Percentiles rank a stretch among this genome's conserved stretches.
Conservation (phyloP, 2,329 filamentous ascomycete species). For the Hymenoscyphus scutula region DNA sequence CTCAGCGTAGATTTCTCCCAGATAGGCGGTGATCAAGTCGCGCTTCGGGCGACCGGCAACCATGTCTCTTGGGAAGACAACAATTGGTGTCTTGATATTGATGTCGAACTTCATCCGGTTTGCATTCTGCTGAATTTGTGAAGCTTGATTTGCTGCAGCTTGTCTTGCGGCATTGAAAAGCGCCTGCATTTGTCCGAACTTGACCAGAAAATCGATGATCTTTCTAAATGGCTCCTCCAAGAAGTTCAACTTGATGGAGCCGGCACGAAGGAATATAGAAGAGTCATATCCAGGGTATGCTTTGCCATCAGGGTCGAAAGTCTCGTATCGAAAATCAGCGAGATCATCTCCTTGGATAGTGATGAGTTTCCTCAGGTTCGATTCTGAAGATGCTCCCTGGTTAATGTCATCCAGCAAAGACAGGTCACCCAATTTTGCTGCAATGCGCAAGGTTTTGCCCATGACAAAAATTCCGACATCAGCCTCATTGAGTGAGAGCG, state of each 20-base stretch:
- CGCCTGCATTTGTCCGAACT: slow-evolving; percentile 99
- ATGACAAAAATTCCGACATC: slow-evolving; percentile 87
- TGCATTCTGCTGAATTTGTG: slow-evolving; percentile 85
- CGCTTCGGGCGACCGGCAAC: slow-evolving; percentile 66
- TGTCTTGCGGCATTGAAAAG: slow-evolving; percentile 96
- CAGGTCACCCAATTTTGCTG: slow-evolving; percentile 81
- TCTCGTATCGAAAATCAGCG: slow-evolving; percentile 96
- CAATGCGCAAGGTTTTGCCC: slow-evolving; percentile 82
- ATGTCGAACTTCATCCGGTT: slow-evolving; percentile 93
- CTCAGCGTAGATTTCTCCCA: slow-evolving; percentile 96
- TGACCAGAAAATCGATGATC: slow-evolving; percentile 96
- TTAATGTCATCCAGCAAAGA: slow-evolving; percentile 93
- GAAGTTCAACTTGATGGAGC: slow-evolving; percentile 96
- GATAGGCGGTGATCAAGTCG: slow-evolving; percentile 85
- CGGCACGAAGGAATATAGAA: slow-evolving; percentile 83
- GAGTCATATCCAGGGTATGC: slow-evolving; percentile 93
- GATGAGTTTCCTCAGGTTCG: slow-evolving; percentile 79
- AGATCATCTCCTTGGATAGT: slow-evolving; percentile 95
- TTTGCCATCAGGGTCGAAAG: slow-evolving; percentile 70
- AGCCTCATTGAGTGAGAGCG: slow-evolving; percentile 86
- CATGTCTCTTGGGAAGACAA: slow-evolving; percentile 85
- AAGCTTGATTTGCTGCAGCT: slow-evolving; percentile 90
- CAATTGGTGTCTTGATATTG: slow-evolving; percentile 88
- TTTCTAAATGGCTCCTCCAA: slow-evolving; percentile 96
- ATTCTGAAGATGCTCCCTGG: slow-evolving; percentile 77